phyloP scores from a whole-genome alignment of 1,139 yeast genomes.

The Debaryomyces sp. region DNA sequence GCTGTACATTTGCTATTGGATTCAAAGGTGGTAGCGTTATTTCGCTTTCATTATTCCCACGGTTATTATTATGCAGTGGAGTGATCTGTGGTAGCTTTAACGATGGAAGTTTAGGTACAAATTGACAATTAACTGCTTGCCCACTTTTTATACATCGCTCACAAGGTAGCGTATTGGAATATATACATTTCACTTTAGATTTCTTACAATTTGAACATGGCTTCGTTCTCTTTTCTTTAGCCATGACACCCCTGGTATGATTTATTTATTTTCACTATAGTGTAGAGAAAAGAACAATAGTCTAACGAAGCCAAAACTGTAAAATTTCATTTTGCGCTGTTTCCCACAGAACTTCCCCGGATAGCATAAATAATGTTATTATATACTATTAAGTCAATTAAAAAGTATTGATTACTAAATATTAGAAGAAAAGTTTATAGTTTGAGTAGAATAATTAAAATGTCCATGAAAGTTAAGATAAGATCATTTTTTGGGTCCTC shows the following conservation, averaged over 20 bases:
- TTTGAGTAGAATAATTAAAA: constrained; percentile 11
- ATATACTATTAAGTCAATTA: background rate
- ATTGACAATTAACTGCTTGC: constrained; percentile 52
- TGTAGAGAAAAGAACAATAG: background rate
- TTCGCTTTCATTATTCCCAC: constrained; percentile 7
- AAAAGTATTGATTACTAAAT: background rate
- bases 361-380: background rate
- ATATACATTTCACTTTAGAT: constrained; percentile 65
- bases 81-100: constrained; percentile 37
- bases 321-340: constrained; percentile 3
- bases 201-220: constrained; percentile 68
- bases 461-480: constrained; percentile 46
- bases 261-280: background rate
- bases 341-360: background rate
- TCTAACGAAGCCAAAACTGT: background rate
- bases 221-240: constrained; percentile 51
- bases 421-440: background rate
- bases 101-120: constrained; percentile 57
- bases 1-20: constrained; percentile 3
- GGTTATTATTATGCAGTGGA: constrained; percentile 9
- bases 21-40: constrained; percentile 22
- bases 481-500: constrained; percentile 53
- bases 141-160: constrained; percentile 57
- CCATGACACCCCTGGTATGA: constrained; percentile 23
- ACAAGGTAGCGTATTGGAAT: constrained; percentile 53